Percentiles rank a stretch among this genome's conserved stretches.
These are phyloP conservation scores for Spergularia bocconei DNA, from an alignment of 148 eudicot species.

Conservation along the genomic window DNA sequence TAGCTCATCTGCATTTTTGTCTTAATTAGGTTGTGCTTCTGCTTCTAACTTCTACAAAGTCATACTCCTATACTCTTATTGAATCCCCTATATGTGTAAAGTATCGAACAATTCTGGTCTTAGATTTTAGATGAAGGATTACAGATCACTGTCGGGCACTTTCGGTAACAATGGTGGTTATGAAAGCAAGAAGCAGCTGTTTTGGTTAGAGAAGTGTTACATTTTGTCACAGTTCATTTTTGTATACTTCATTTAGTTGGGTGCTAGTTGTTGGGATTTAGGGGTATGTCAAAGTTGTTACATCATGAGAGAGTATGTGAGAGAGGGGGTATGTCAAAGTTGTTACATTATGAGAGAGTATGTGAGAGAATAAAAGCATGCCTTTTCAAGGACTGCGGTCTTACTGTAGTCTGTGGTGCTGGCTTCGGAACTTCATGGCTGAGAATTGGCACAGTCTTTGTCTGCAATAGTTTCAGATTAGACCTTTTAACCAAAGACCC, in stretches of 20 bases:
- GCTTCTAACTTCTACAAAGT: neutral
- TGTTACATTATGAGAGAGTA: conserved; percentile 11
- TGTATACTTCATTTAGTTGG: too few relatives aligned
- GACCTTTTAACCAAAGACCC: conserved; percentile 4
- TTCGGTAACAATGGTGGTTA: too few relatives aligned
- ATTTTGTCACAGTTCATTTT: neutral
- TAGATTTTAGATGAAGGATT: too few relatives aligned
- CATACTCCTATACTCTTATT: neutral
- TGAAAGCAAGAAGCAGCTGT: neutral
- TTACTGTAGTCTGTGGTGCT: conserved; percentile 41
- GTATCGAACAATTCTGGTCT: neutral
- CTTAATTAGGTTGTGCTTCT: neutral
- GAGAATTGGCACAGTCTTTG: conserved; percentile 42
- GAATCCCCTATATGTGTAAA: neutral
- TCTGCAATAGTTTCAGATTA: conserved; percentile 45
- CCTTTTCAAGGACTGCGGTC: conserved; percentile 47
- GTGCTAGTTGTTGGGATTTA: neutral
- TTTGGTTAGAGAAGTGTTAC: neutral
- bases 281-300: neutral
- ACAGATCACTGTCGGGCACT: too few relatives aligned
- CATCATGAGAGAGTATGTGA: conserved; percentile 9
- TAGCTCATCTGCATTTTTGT: neutral
- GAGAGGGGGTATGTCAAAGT: conserved; percentile 9
- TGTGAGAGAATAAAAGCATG: conserved; percentile 27
- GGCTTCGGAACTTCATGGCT: conserved; percentile 42